phyloP scores from a whole-genome alignment of 139 green algal species.

The Chlamydomonas sphaeroides region DNA sequence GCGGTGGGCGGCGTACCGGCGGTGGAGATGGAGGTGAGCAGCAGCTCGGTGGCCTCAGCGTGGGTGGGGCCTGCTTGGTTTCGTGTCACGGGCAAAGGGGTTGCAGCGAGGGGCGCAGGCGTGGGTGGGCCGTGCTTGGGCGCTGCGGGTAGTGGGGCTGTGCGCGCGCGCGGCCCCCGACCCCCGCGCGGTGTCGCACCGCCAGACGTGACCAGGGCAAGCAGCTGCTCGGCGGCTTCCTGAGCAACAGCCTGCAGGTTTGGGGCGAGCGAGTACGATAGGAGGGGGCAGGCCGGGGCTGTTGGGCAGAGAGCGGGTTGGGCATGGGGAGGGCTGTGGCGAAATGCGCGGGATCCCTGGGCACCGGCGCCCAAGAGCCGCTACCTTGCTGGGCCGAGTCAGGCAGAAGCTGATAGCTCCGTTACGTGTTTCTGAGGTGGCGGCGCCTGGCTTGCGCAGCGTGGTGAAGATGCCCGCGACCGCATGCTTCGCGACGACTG shows the following conservation, averaged over 20 bases:
- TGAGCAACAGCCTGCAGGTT: conserved; percentile 3
- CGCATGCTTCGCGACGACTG: conserved; percentile 12
- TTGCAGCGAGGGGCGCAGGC: no score
- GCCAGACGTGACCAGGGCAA: not conserved
- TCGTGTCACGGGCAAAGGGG: not conserved
- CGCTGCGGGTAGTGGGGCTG: no score
- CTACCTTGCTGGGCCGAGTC: conserved; percentile 11
- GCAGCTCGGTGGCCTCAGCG: not conserved
- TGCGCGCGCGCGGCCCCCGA: no score
- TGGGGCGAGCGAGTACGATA: not conserved
- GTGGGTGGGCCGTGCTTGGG: not conserved
- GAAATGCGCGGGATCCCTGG: no score
- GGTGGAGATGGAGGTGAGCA: not conserved
- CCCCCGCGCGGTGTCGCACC: not conserved
- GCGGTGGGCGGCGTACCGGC: no score
- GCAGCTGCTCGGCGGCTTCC: conserved; percentile 28
- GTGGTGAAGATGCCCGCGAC: conserved; percentile 35
- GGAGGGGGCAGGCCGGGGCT: not conserved
- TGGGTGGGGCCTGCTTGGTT: not conserved
- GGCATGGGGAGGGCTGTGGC: not conserved
- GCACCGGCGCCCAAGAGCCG: not conserved
- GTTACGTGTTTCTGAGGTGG: not conserved
- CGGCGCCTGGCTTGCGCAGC: not conserved
- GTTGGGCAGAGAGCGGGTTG: not conserved
- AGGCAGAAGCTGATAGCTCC: not conserved